These are phyloP conservation scores for Tulasnella calospora DNA, from an alignment of 768 basidiomycete species.

Conservation along the genomic window DNA sequence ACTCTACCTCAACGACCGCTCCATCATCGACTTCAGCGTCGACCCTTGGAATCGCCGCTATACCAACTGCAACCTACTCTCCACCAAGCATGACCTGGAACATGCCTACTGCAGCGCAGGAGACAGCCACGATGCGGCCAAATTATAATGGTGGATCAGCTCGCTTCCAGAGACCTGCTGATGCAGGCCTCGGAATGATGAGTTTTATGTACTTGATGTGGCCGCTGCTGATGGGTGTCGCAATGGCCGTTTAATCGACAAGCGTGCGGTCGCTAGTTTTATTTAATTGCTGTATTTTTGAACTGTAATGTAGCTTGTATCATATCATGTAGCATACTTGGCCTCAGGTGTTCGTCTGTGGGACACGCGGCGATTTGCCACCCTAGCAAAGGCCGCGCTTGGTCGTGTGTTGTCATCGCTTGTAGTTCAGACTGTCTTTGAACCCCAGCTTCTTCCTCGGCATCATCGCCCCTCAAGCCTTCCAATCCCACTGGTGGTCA, in stretches of 20 bases:
- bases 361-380: neutral
- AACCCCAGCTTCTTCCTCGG: neutral
- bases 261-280: neutral
- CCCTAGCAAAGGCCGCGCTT: neutral
- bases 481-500: neutral
- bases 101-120: neutral
- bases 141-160: neutral
- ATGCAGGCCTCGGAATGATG: neutral
- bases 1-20: neutral
- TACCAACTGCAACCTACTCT: neutral
- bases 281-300: neutral
- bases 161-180: neutral
- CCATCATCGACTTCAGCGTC: neutral
- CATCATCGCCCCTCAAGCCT: neutral
- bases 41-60: neutral
- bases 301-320: neutral
- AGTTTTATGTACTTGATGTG: conserved; percentile 7
- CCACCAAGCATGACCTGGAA: neutral
- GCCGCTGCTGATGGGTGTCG: conserved; percentile 10
- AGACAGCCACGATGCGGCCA: neutral
- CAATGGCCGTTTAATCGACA: neutral
- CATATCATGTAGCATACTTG: neutral
- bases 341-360: neutral
- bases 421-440: neutral
- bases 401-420: neutral